These are phyloP conservation scores for Hevea brasiliensis DNA, from an alignment of 345 rosid genomes.

Conservation along the genomic window DNA sequence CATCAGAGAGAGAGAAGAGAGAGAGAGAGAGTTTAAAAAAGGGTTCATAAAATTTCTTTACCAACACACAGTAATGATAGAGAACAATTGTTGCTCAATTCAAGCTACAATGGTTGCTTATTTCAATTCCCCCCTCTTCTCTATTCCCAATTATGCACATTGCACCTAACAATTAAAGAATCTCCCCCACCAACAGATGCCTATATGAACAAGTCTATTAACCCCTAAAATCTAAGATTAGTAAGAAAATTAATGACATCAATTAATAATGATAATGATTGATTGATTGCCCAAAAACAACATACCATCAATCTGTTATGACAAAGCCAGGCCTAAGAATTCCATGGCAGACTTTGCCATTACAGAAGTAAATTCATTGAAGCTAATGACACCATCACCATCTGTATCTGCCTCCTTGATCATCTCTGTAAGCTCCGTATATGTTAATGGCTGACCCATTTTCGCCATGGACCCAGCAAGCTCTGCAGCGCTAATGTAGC, in stretches of 20 bases:
- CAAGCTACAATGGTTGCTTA: no score
- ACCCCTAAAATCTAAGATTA: neutral
- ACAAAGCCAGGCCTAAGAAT: conserved; percentile 42
- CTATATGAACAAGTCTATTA: neutral
- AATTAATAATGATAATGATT: neutral
- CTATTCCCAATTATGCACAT: no score
- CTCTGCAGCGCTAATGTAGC: conserved; percentile 76
- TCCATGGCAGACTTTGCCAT: conserved; percentile 69
- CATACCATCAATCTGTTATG: conserved; percentile 24
- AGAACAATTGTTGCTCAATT: no score
- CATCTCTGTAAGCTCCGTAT: conserved; percentile 69
- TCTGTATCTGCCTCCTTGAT: conserved; percentile 73
- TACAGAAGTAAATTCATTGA: conserved; percentile 64
- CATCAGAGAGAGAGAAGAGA: no score
- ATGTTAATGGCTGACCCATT: conserved; percentile 82
- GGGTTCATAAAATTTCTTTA: no score
- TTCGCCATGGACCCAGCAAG: conserved; percentile 82
- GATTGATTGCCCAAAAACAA: neutral
- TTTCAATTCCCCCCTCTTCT: no score
- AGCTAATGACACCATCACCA: conserved; percentile 81
- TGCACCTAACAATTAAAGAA: no score
- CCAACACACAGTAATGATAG: no score
- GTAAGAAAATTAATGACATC: neutral
- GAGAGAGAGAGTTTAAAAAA: no score
- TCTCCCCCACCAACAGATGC: neutral